Base-by-base conservation (phyloP, 176 grass and related monocot species). In the Hordeum marinum region DNA sequence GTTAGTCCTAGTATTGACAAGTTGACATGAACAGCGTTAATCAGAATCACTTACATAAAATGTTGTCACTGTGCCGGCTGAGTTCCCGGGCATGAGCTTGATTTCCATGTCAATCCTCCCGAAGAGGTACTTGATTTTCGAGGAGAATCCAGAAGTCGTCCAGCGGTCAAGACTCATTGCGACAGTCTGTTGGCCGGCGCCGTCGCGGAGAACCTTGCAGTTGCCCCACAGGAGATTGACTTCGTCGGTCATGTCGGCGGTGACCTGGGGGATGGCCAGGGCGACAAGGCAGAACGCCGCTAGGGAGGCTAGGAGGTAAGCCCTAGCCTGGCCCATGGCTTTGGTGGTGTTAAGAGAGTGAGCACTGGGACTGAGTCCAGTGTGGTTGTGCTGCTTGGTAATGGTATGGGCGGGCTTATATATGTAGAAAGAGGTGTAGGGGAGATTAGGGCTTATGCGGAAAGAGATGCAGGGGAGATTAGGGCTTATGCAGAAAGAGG, bases 21-120 rank as follows among this genome's bases (percentile, higher is more conserved):
- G 8, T 57, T 20, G 23, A 40, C 62, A 58, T 57, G 7, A 42
- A 63, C 0, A 0, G 31, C 0, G 1, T 42, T 26, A 45, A 70
- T 64, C 63, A 40, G 23, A 2, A 58, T 61, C 36, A 86, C 90
- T 92, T 93, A 93, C 94, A 89, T 96, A 96, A 25, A 87, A 64
- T 63, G 94, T 87, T 36, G 87, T 89, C 11, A 93, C 89, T 2
- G 87, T 96, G 82, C 94, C 91, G 14, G 94, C 94, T 1, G 94
- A 96, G 81, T 96, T 88, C 11, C 81, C 84, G 2, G 77, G 58
- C 3, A 93, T 74, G 24, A 96, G 89, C 77, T 91, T 91, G 57
- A 96, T 76, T 10, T 96, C 79, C 20, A 96, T 39, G 62, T 93
- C 91, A 37, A 93, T 78, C 87, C 86, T 86, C 20, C 87, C 77